Base-by-base conservation (phyloP, 2,329 filamentous ascomycete genomes). In the Dothideomycetidae sp. region DNA sequence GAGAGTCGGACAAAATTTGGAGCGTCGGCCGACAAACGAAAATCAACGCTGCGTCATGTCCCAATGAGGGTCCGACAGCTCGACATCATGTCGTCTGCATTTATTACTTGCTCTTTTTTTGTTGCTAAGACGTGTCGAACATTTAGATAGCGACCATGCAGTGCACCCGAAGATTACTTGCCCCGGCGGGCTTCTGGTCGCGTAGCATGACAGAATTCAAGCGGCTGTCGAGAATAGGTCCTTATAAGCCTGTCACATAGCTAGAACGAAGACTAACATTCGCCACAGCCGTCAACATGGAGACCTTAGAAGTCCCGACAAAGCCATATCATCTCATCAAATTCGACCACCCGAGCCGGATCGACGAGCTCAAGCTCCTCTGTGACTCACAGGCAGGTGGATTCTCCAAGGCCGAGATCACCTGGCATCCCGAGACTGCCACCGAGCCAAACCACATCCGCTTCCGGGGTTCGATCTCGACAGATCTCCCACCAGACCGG, bases 391-490 rank as follows among this genome's bases (percentile, higher is more conserved):
- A 88, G 51, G 83, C 93, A 15, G 88, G 88, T 44, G 90, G 88
- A 41, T 86, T 74, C 62, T 93, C 86, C 21, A 72, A 71, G 12
- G 79, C 75, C 29, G 62, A 72, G 31, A 66, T 96, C 42, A 79
- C 86, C 49, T 77, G 74, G 54, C 62, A 75, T 29, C 61, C 55
- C 9, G 50, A 47, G 28, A 50, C 53, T 10, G 49, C 61, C n/a
- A 60, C 57, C 3, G 63, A 69, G 31, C 71, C 72, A 13, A 64
- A 74, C 18, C 81, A 93, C 59, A 75, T 77, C 12, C 73, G 79
- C 43, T 98, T 96, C 63, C 75, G 86, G 60, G 90, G 90, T 46
- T 73, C 57, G 40, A 96, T 98, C 53, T 93, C 84, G 2, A 92
- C 79, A 10, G 74, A 82, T 40, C 71, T 98, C 1, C 90, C 90